Evolutionary conservation across 2,329 filamentous ascomycete species (phyloP).

Genomic region (Diplodia sapinea): DNA sequence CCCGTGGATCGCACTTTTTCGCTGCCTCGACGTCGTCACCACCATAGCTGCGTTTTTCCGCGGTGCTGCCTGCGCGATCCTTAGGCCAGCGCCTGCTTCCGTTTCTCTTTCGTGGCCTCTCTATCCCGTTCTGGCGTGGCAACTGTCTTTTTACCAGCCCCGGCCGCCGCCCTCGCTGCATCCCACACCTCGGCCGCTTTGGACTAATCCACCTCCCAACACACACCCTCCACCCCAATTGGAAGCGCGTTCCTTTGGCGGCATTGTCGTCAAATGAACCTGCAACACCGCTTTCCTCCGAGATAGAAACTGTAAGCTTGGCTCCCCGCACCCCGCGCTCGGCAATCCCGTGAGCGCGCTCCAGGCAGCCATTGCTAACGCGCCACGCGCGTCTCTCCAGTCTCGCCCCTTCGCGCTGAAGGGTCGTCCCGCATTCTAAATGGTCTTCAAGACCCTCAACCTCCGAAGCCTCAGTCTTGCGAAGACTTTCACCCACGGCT

Average conservation of each 20-base stretch:
- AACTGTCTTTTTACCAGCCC: constrained; percentile 11
- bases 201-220: constrained; percentile 4
- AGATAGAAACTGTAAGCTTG: constrained; percentile 66
- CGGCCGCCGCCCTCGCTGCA: neutral
- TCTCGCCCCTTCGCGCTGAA: constrained; percentile 62
- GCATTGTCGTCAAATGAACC: constrained; percentile 97
- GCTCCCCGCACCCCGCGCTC: constrained; percentile 9
- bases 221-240: constrained; percentile 32
- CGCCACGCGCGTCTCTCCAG: constrained; percentile 38
- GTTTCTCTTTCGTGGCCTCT: constrained; percentile 15
- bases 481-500: constrained; percentile 96
- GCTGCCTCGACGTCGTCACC: constrained; percentile 22
- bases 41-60: constrained; percentile 11
- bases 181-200: constrained; percentile 2
- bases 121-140: constrained; percentile 2
- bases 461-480: constrained; percentile 97
- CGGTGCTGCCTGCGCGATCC: constrained; percentile 25
- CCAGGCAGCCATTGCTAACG: constrained; percentile 29
- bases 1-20: constrained; percentile 21
- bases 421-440: constrained; percentile 78
- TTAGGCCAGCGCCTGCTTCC: constrained; percentile 11
- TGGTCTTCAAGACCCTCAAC: constrained; percentile 75
- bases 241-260: constrained; percentile 88
- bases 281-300: constrained; percentile 72
- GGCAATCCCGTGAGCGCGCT: constrained; percentile 16